Percentiles rank a stretch among this genome's conserved stretches.
These are phyloP conservation scores for Fomitopsis pinicola DNA, from an alignment of 1,284 basidiomycete species.

Conservation along the genomic window DNA sequence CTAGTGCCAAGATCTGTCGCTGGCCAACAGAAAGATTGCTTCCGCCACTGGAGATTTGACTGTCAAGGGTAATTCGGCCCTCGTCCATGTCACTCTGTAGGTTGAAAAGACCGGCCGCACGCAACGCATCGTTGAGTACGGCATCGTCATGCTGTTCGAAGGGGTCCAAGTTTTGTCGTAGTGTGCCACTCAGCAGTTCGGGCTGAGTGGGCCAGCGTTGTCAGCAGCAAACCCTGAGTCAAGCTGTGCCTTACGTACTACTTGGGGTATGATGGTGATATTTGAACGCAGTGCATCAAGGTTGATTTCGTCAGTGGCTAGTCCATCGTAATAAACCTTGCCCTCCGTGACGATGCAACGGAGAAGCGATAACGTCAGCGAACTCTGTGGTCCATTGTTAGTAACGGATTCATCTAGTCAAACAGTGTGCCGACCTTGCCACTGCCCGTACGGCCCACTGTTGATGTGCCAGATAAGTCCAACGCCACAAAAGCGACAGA, in stretches of 20 bases:
- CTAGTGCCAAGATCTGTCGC: conserved; percentile 29
- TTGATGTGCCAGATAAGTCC: neutral
- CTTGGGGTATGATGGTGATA: conserved; percentile 47
- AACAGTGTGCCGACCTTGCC: conserved; percentile 49
- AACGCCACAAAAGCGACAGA: neutral
- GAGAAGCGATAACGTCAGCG: conserved; percentile 37
- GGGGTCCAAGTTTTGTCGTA: conserved; percentile 39
- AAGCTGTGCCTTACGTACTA: conserved; percentile 19
- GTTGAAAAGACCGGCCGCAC: conserved; percentile 28
- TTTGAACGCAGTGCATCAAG: conserved; percentile 52
- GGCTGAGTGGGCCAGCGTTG: conserved; percentile 29
- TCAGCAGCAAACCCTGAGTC: neutral
- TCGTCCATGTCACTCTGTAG: conserved; percentile 24
- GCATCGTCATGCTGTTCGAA: conserved; percentile 51
- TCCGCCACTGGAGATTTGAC: conserved; percentile 31
- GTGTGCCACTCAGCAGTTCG: conserved; percentile 31
- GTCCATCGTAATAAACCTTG: conserved; percentile 33
- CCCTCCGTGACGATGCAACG: conserved; percentile 47
- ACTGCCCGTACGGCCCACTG: conserved; percentile 66
- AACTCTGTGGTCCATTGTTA: conserved; percentile 15
- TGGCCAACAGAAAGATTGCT: conserved; percentile 38
- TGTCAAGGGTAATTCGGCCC: conserved; percentile 31
- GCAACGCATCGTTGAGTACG: conserved; percentile 27
- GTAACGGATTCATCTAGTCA: too few relatives aligned
- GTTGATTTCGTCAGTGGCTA: conserved; percentile 42